Percentiles rank a stretch among this genome's conserved stretches.
Conservation (phyloP, 192 early-diverging fungal genomes). For the Piromyces finnis region DNA sequence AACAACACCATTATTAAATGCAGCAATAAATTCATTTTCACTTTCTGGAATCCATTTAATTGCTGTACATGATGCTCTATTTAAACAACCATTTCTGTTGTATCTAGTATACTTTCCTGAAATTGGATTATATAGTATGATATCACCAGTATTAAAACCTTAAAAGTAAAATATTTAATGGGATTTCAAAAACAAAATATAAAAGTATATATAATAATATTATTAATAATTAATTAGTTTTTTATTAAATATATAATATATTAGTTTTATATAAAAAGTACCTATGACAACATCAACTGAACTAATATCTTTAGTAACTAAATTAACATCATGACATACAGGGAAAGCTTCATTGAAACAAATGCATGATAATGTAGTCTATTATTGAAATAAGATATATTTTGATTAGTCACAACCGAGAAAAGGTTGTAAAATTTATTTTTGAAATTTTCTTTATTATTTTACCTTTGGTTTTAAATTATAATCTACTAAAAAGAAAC, state of each 20-base stretch:
- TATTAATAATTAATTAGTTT: too few relatives aligned
- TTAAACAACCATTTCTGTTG: constrained; percentile 44
- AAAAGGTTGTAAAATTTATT: too few relatives aligned
- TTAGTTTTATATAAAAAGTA: constrained; percentile 9
- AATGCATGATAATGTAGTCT: constrained; percentile 44
- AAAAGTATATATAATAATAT: too few relatives aligned
- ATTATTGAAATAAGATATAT: too few relatives aligned
- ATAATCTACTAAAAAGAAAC: not conserved
- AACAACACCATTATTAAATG: constrained; percentile 66
- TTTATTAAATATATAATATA: too few relatives aligned
- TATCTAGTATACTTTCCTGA: constrained; percentile 66
- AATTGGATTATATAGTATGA: constrained; percentile 71
- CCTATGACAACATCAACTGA: constrained; percentile 77
- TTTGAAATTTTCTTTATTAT: too few relatives aligned
- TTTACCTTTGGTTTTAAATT: not conserved
- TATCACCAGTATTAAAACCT: constrained; percentile 43
- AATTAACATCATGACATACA: constrained; percentile 73
- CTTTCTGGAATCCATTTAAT: constrained; percentile 83
- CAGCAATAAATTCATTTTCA: constrained; percentile 64
- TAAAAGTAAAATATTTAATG: too few relatives aligned
- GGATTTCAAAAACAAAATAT: too few relatives aligned
- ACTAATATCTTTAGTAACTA: constrained; percentile 38
- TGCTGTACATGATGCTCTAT: constrained; percentile 18
- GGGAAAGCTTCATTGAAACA: constrained; percentile 56
- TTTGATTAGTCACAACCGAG: too few relatives aligned